phyloP scores from a whole-genome alignment of 441 rosid species.

The Eutrema salsugineum region DNA sequence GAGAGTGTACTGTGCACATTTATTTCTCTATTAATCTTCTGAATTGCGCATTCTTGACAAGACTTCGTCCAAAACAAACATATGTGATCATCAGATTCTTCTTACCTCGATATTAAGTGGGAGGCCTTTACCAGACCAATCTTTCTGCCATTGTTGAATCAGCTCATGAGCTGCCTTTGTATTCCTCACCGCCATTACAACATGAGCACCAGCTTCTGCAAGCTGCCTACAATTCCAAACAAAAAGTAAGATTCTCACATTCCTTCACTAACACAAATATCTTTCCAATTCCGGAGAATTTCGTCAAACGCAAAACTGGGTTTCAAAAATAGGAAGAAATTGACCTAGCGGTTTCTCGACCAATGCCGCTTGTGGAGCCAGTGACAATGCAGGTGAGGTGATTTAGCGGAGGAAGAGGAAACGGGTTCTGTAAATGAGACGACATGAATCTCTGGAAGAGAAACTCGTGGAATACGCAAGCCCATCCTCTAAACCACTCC shows the following conservation, averaged over 20 bases:
- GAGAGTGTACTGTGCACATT: too few species aligned
- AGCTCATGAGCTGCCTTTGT: slow-evolving; percentile 59
- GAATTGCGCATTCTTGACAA: neutral
- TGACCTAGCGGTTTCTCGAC: slow-evolving; percentile 72
- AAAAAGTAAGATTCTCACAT: neutral
- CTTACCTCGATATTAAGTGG: slow-evolving; percentile 69
- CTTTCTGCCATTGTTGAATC: slow-evolving; percentile 73
- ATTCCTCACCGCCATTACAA: slow-evolving; percentile 88
- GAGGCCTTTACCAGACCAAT: slow-evolving; percentile 57
- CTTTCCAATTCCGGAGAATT: neutral
- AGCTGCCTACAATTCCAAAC: slow-evolving; percentile 45
- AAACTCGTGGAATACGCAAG: slow-evolving; percentile 52
- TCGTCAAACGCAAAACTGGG: neutral
- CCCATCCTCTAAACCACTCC: slow-evolving; percentile 79
- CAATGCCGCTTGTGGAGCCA: slow-evolving; percentile 93
- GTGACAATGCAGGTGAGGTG: slow-evolving; percentile 77
- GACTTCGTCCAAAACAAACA: neutral
- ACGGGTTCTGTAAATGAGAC: slow-evolving; percentile 51
- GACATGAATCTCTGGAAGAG: slow-evolving; percentile 74
- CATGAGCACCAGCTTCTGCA: slow-evolving; percentile 88
- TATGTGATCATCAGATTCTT: neutral
- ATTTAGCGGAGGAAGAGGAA: slow-evolving; percentile 56
- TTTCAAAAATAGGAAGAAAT: neutral
- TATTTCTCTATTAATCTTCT: neutral
- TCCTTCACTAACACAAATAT: neutral